Conservation (phyloP, 2,329 filamentous ascomycete species). For the Penicillium fuscoglaucum region DNA sequence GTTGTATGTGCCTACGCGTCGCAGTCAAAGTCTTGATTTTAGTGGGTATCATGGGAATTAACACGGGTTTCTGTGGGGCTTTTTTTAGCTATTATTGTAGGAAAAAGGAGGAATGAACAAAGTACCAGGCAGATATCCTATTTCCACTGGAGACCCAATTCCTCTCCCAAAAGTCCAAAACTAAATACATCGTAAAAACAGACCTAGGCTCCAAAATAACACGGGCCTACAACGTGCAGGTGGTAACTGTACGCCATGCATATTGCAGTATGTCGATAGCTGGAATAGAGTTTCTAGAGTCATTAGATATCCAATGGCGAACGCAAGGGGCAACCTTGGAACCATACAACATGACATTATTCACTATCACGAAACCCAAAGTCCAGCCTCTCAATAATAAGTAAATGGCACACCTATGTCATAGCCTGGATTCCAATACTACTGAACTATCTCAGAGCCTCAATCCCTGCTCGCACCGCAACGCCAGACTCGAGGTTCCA, state of each 20-base stretch:
- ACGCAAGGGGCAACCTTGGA: slow-evolving; percentile 12
- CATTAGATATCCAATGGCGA: slow-evolving; percentile 5
- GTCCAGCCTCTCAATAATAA: neutral
- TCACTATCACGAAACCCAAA: neutral
- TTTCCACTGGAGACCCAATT: neutral
- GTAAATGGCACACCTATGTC: neutral
- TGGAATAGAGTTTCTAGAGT: slow-evolving; percentile 4
- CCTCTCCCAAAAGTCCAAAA: neutral
- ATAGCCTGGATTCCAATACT: neutral
- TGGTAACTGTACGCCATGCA: slow-evolving; percentile 22
- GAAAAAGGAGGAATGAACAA: neutral
- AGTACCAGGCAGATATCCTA: neutral
- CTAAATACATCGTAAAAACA: neutral
- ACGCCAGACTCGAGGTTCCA: neutral
- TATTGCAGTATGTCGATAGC: slow-evolving; percentile 11
- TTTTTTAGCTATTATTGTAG: neutral
- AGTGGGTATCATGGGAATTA: neutral
- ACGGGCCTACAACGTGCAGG: neutral
- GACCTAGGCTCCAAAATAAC: neutral
- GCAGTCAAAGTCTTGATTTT: neutral
- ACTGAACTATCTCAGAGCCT: neutral
- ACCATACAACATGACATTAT: neutral
- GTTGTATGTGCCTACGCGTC: slow-evolving; percentile 1
- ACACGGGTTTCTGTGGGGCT: neutral
- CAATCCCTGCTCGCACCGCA: neutral